Base-by-base conservation (phyloP, 805 yeast species). In the Alloascoidea africana region DNA sequence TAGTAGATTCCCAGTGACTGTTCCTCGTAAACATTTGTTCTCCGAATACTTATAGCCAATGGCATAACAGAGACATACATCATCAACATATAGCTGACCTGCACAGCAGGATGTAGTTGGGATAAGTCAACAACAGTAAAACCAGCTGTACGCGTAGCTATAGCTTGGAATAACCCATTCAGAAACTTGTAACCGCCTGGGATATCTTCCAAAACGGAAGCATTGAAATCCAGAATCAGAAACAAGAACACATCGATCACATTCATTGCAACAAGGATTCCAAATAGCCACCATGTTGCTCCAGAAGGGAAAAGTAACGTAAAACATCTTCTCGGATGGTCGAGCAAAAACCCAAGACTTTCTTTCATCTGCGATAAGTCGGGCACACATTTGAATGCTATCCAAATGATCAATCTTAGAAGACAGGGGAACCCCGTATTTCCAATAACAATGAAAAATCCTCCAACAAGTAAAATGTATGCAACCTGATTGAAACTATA, bases 31-130 rank as follows among this genome's bases (percentile, higher is more conserved):
- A 91, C 99, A 54, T 91, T 91, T 14, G 98, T 91, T 55, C 96
- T 72, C 60, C 99, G 75, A 44, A 91, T 86, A 30, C 96, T 84
- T 45, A 91, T 91, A 19, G 99, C 98, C 47, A 91, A 63, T 1
- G 99, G 99, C 52, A 87, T 65, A 34, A 89, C 96, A 13, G 97
- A 89, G 17, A 91, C 86, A 59, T 91, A 91, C 98, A 91, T 91
- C 97, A 91, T 89, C 42, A 91, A 69, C 76, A 85, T 69, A 54
- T 91, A 91, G 47, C 91, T 76, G 18, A 91, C 94, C 55, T 86
- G 95, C 37, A 89, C 83, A 0, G 95, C 91, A 0, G 96, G 91
- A 50, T 86, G 91, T 34, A 91, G 62, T 33, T 55, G 53, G 2
- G 84, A 60, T 32, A 91, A 57, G 52, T 79, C 74, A 17, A 87